These are phyloP conservation scores for Fusarium chuoi DNA, from an alignment of 2,329 filamentous ascomycete genomes.

Conservation along the genomic window DNA sequence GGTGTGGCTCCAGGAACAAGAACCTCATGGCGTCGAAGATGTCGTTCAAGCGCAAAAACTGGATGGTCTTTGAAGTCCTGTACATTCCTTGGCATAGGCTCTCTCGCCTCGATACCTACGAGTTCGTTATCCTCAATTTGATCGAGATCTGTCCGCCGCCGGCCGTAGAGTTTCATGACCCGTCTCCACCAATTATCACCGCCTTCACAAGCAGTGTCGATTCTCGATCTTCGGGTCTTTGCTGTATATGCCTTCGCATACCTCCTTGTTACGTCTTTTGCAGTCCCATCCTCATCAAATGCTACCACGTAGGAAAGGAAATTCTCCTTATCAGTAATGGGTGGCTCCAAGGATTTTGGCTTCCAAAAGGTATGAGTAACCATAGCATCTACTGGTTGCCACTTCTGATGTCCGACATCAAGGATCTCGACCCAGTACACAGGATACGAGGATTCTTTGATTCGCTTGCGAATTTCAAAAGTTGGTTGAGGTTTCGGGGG, in stretches of 20 bases:
- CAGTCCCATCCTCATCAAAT: constrained; percentile 82
- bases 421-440: constrained; percentile 96
- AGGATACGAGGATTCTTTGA: constrained; percentile 79
- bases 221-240: constrained; percentile 84
- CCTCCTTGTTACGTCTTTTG: constrained; percentile 85
- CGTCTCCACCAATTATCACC: constrained; percentile 65
- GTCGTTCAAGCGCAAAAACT: constrained; percentile 83
- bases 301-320: constrained; percentile 84
- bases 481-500: constrained; percentile 48
- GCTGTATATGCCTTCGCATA: constrained; percentile 91
- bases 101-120: constrained; percentile 73
- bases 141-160: constrained; percentile 70
- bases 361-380: constrained; percentile 82
- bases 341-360: constrained; percentile 82
- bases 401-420: constrained; percentile 87
- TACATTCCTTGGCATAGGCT: constrained; percentile 87
- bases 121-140: constrained; percentile 86
- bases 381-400: constrained; percentile 87
- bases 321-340: constrained; percentile 80
- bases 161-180: constrained; percentile 61
- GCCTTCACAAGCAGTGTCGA: constrained; percentile 69
- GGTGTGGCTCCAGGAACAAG: constrained; percentile 75
- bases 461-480: constrained; percentile 53
- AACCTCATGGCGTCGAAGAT: constrained; percentile 85
- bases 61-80: constrained; percentile 90